Evolutionary conservation across 1,139 yeast species (phyloP).

Genomic region (Kodamaea derodonti): DNA sequence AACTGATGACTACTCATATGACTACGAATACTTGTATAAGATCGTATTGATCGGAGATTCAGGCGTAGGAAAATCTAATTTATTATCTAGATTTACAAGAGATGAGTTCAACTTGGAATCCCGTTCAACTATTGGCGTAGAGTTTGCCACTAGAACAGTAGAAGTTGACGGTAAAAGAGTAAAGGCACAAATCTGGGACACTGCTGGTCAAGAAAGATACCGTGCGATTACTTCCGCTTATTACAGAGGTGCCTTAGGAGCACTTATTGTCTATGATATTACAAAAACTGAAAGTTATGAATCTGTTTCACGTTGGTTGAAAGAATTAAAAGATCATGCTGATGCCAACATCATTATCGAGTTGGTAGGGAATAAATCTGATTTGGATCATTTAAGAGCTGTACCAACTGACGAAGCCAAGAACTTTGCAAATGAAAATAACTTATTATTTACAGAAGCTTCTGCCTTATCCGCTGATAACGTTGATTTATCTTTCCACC

Average conservation of each 20-base stretch:
- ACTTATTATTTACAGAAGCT: constrained; percentile 91
- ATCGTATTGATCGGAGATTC: constrained; percentile 97
- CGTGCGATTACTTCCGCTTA: constrained; percentile 97
- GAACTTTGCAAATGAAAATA: constrained; percentile 92
- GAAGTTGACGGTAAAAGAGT: constrained; percentile 93
- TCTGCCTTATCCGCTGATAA: constrained; percentile 93
- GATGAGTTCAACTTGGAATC: constrained; percentile 94
- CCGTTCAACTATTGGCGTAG: constrained; percentile 95
- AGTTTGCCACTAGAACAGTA: constrained; percentile 94
- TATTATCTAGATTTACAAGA: constrained; percentile 88
- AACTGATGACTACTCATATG: constrained; percentile 79
- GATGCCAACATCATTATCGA: constrained; percentile 96
- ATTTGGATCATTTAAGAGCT: constrained; percentile 91
- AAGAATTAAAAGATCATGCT: constrained; percentile 93
- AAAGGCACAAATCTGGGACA: constrained; percentile 98
- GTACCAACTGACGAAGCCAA: constrained; percentile 98
- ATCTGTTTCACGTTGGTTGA: constrained; percentile 91
- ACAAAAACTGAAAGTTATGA: constrained; percentile 92
- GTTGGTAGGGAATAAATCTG: constrained; percentile 91
- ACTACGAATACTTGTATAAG: constrained; percentile 92
- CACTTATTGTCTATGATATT: constrained; percentile 91
- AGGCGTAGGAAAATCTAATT: constrained; percentile 95
- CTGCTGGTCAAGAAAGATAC: constrained; percentile 98
- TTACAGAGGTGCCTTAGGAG: constrained; percentile 98
- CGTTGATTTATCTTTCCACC: constrained; percentile 92